A percentile compares a stretch with the other conserved stretches of the same genome.
These are phyloP conservation scores for Hygrophorus pudorinus DNA, from an alignment of 768 basidiomycete genomes.

Conservation along the genomic window DNA sequence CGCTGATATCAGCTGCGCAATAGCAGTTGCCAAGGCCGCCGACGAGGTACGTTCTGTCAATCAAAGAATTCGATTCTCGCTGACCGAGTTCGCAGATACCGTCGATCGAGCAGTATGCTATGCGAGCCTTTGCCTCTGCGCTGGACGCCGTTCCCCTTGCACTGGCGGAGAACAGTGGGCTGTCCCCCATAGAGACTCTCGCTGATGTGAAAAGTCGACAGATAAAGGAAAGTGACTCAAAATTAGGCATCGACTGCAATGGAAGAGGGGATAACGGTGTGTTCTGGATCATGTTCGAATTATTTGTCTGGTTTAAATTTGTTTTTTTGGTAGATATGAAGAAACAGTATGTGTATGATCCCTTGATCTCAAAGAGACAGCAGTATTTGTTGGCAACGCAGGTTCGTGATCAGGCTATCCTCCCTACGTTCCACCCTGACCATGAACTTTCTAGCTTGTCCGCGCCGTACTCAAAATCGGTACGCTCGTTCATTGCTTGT, in stretches of 20 bases:
- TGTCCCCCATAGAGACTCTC: constrained; percentile 95
- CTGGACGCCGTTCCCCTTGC: constrained; percentile 94
- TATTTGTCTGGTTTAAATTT: background rate
- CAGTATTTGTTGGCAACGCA: constrained; percentile 97
- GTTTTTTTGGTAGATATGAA: constrained; percentile 74
- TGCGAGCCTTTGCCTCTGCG: constrained; percentile 97
- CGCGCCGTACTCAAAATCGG: constrained; percentile 85
- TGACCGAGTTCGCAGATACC: constrained; percentile 52
- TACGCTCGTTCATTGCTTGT: constrained; percentile 22
- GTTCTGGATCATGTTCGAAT: constrained; percentile 14
- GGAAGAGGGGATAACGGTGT: constrained; percentile 78
- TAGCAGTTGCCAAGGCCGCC: constrained; percentile 89
- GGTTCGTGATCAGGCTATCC: constrained; percentile 33
- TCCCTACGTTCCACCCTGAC: constrained; percentile 4
- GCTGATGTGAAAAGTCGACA: constrained; percentile 92
- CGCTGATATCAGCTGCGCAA: constrained; percentile 90
- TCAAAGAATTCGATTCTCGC: background rate
- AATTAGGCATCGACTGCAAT: constrained; percentile 88
- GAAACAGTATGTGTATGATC: constrained; percentile 93
- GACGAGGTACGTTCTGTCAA: constrained; percentile 57
- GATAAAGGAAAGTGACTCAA: constrained; percentile 74
- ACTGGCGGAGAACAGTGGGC: constrained; percentile 93
- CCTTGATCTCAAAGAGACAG: constrained; percentile 93
- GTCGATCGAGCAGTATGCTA: constrained; percentile 97
- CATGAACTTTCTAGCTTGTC: constrained; percentile 46